Evolutionary conservation across 441 rosid genomes (phyloP).

Genomic region (Pelargonium fulgidum): DNA sequence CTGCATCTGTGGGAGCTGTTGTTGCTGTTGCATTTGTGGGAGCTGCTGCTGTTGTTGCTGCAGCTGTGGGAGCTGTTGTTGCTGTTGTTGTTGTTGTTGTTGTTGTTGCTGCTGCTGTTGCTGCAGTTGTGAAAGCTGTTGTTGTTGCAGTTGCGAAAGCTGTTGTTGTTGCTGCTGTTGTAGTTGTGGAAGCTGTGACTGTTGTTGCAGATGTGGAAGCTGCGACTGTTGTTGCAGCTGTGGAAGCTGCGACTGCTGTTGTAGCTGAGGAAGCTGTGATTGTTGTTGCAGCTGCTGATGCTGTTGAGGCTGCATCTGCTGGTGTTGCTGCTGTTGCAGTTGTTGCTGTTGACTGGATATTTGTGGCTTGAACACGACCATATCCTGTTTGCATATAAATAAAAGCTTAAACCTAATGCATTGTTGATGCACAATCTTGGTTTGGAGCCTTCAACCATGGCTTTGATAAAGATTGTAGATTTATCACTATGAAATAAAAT

Average conservation of each 20-base stretch:
- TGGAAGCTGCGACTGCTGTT: conserved; percentile 29
- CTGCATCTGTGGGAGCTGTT: conserved; percentile 20
- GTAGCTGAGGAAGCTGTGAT: conserved; percentile 23
- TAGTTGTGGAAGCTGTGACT: conserved; percentile 30
- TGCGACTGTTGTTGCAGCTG: conserved; percentile 32
- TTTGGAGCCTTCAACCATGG: not conserved
- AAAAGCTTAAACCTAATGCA: conserved; percentile 15
- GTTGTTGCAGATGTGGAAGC: conserved; percentile 29
- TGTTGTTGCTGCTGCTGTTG: conserved; percentile 21
- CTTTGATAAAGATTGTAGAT: not conserved
- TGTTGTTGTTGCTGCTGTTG: conserved; percentile 28
- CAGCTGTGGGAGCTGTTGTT: conserved; percentile 20
- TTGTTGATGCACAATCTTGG: not conserved
- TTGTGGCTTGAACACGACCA: conserved; percentile 92
- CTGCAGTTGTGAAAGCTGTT: conserved; percentile 23
- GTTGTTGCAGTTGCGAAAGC: conserved; percentile 20
- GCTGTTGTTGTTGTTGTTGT: conserved; percentile 17
- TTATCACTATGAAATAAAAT: not conserved
- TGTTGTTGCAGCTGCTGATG: conserved; percentile 32
- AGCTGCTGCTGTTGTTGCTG: conserved; percentile 27
- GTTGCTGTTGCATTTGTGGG: conserved; percentile 22
- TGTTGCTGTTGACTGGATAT: conserved; percentile 61
- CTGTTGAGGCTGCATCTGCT: conserved; percentile 26
- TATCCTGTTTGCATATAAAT: conserved; percentile 47
- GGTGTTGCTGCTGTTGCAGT: conserved; percentile 25